A percentile compares a stretch with the other conserved stretches of the same genome.
Evolutionary conservation across 192 early-diverging fungal genomes (phyloP).

Genomic region (Gryganskiella cystojenkinii): DNA sequence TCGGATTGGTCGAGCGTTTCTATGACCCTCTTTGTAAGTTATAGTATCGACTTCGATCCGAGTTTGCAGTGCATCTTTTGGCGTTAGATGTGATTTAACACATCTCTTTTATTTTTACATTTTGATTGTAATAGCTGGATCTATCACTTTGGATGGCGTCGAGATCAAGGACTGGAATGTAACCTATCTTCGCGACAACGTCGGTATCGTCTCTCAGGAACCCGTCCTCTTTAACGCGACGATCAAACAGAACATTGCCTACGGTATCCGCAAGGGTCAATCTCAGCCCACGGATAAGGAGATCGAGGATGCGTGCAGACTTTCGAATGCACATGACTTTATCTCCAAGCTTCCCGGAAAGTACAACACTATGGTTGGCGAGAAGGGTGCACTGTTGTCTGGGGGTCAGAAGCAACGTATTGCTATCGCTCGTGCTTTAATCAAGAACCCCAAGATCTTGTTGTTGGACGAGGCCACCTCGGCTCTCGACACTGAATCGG

Average conservation of each 20-base stretch:
- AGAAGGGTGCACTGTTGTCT: conserved; percentile 81
- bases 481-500: conserved; percentile 85
- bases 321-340: conserved; percentile 83
- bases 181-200: conserved; percentile 84
- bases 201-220: conserved; percentile 94
- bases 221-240: conserved; percentile 88
- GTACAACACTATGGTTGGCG: conserved; percentile 92
- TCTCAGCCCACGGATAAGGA: conserved; percentile 62
- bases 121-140: conserved; percentile 58
- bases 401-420: conserved; percentile 98
- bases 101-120: neutral
- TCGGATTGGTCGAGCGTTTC: conserved; percentile 79
- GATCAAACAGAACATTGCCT: conserved; percentile 84
- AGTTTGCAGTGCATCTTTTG: no score
- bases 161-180: conserved; percentile 85
- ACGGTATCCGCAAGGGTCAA: conserved; percentile 65
- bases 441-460: conserved; percentile 90
- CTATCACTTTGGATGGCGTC: conserved; percentile 78
- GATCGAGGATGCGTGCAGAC: conserved; percentile 68
- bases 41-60: no score
- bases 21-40: conserved; percentile 77
- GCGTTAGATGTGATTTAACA: no score
- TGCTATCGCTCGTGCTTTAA: conserved; percentile 92
- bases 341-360: conserved; percentile 76
- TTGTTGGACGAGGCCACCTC: conserved; percentile 92